Evolutionary conservation across 2,329 filamentous ascomycete species (phyloP), one percentile per base, ranked within the genome.

Genomic region (Beauveria asiatica): DNA sequence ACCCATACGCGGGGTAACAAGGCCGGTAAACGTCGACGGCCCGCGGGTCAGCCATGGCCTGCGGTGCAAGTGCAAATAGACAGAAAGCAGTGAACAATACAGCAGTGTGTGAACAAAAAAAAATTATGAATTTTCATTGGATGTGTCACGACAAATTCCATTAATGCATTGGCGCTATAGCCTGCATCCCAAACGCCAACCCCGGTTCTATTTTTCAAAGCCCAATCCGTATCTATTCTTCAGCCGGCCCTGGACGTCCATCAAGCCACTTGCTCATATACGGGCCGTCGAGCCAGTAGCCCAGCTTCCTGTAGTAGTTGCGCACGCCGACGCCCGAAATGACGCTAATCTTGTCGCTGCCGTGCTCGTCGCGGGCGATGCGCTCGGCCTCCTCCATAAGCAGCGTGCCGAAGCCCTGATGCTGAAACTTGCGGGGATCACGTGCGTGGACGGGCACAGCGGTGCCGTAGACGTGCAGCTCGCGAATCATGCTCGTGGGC

Each of bases 301-400:
- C 94, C 37, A 99, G 81, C 73, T 92, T 93, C 64, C 84, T 87
- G 72, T 99, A 99, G 72, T 99, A 99, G 70, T 90, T 95, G 69
- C 94, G 82, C 19, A 97, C 95, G 13, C 94, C 94, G 8, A 99
- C 92, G 33, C 94, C 94, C n/a, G 92, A 96, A 63, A 99, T 99
- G 65, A 99, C 92, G 70, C 90, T 94, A 60, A 99, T 91, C 80
- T 99, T 99, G 62, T 82, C 82, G 67, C 92, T 97, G 6, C 92
- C 89, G 70, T 99, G 94, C 75, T 99, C 94, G 65, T 97, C 89
- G 59, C 90, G 83, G 0, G 95, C 93, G 65, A 99, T 99, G 56
- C 92, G 83, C 76, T 97, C 94, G 0, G 94, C 95, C 76, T 97
- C 93, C 70, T 97, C 93, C 95, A 99, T 99, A 65, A 99, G 71